phyloP scores from a whole-genome alignment of 2,329 filamentous ascomycete species.

The Lomentospora prolificans region DNA sequence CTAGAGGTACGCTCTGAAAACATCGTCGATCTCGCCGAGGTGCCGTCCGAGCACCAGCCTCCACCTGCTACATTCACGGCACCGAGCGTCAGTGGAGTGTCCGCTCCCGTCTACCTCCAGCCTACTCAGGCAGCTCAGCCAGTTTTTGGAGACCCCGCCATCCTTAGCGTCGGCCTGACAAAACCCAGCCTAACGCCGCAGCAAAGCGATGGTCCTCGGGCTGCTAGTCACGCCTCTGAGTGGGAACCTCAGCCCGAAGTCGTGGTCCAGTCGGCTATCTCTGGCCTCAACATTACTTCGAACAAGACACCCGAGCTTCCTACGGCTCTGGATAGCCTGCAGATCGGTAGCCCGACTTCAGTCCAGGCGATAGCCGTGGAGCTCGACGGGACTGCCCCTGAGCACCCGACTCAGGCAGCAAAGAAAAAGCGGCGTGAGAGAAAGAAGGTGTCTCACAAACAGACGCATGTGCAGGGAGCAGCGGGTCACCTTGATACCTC shows the following conservation, averaged over 20 bases:
- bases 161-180: conserved; percentile 49
- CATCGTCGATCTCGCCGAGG: conserved; percentile 34
- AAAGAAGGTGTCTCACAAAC: background rate
- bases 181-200: conserved; percentile 1
- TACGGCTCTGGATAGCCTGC: background rate
- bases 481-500: conserved; percentile 10
- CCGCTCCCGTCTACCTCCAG: conserved; percentile 16
- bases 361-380: background rate
- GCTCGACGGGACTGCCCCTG: background rate
- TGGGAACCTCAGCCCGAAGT: background rate
- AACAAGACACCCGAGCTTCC: background rate
- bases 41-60: conserved; percentile 20
- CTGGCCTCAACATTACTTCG: background rate
- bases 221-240: background rate
- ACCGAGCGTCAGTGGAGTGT: conserved; percentile 16
- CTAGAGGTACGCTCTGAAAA: conserved; percentile 15
- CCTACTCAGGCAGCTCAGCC: conserved; percentile 22
- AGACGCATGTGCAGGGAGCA: background rate
- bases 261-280: background rate
- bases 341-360: background rate
- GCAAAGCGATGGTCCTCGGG: background rate
- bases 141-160: conserved; percentile 70
- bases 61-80: conserved; percentile 16
- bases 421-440: conserved; percentile 6
- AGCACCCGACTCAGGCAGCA: background rate